Base-by-base conservation (phyloP, 169 alveolate genomes). In the Cryptosporidium sp. region DNA sequence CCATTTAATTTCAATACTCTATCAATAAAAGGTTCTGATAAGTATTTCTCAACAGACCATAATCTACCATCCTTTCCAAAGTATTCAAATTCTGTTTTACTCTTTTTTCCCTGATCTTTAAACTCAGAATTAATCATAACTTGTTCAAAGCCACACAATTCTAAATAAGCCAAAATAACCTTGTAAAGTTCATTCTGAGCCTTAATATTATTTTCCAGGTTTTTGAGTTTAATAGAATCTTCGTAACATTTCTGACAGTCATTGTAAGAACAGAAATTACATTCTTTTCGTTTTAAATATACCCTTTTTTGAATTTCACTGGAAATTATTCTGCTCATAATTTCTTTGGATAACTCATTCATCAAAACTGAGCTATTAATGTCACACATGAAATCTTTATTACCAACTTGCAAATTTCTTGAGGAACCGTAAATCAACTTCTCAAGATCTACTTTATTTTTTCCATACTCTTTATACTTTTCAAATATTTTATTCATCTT, bases 1-100 rank as follows among this genome's bases (percentile, higher is more conserved):
- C 42, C 56, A 18, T 52, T 31, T 12, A 56, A 42, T 8, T 42
- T 37, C n/a, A 73, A 2, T 12, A 73, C 70, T 33, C 52, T 60
- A 7, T 60, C 58, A 9, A 73, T 60, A 73, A 73, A 73, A 14
- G 70, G 21, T 7, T 56, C 72, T 6, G 86, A 73, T 12, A 53
- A 58, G 68, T 73, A 73, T 60, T 44, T 56, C 56, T 73, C 71
- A 29, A 56, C 44, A 29, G 86, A 73, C 86, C 86, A 73, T 12
- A 73, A 26, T 14, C 4, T 16, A 10, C 85, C 85, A 26, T 71
- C 85, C 48, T 51, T n/a, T 39, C 69, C 85, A 23, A 71, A 71
- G 10, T 71, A 71, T 8, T 29, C 72, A 5, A 29, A 2, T 31
- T 48, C 69, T 29, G 23, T 3, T 45, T 23, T 31, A 8, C n/a